A percentile compares a stretch with the other conserved stretches of the same genome.
phyloP scores from a whole-genome alignment of 257 asterid genomes.

The Thymus quinquecostatus region DNA sequence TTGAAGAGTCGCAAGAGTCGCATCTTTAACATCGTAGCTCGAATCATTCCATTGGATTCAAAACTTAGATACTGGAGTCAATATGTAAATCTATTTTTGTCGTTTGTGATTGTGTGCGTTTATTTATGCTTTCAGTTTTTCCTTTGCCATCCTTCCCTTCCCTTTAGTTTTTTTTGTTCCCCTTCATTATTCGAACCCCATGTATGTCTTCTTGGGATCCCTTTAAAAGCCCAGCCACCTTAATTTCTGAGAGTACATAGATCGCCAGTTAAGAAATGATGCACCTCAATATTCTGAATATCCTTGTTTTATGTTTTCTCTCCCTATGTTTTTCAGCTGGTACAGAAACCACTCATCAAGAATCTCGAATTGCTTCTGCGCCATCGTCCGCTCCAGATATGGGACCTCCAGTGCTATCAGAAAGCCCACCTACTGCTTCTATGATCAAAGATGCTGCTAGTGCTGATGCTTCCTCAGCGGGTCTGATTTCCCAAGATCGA shows the following conservation, averaged over 20 bases:
- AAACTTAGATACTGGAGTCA: not conserved
- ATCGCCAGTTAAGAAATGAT: conserved; percentile 22
- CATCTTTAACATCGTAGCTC: not conserved
- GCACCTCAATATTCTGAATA: conserved; percentile 31
- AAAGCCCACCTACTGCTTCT: conserved; percentile 48
- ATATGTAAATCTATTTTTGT: not conserved
- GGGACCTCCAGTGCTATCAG: conserved; percentile 29
- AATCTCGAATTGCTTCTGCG: conserved; percentile 28
- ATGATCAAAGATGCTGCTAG: conserved; percentile 78
- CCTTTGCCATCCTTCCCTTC: too few species aligned
- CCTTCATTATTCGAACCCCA: not conserved
- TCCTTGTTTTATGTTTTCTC: conserved; percentile 23
- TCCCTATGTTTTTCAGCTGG: conserved; percentile 35
- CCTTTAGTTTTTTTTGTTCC: too few species aligned
- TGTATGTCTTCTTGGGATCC: conserved; percentile 10
- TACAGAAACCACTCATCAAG: conserved; percentile 22
- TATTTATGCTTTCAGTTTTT: too few species aligned
- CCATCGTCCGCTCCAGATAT: not conserved
- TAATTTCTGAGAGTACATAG: not conserved
- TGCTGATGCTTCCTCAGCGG: conserved; percentile 58
- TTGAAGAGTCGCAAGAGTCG: too few species aligned
- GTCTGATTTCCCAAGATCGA: conserved; percentile 4
- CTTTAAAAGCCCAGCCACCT: not conserved
- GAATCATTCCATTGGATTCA: conserved; percentile 1
- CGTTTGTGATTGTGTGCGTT: not conserved